Base-by-base conservation (phyloP, 2,329 filamentous ascomycete species). In the Lasiodiplodia theobromae region DNA sequence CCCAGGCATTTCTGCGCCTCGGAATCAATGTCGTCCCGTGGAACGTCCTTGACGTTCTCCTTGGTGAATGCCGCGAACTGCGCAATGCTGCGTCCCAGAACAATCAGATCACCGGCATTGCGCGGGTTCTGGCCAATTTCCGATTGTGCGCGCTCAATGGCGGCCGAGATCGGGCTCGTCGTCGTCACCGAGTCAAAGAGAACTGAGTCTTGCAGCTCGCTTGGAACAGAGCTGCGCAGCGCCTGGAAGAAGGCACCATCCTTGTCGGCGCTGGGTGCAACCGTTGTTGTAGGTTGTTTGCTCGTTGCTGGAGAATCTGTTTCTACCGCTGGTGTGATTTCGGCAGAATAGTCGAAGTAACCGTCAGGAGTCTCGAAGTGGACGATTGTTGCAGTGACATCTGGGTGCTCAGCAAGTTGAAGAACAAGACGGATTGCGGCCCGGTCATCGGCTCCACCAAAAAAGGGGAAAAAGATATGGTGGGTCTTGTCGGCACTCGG, bases 401-500 rank as follows among this genome's bases (percentile, higher is more conserved):
- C 88, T 4, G 88, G 86, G 74, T 94, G 96, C 77, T 91, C 89
- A 0, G 91, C 92, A 0, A 99, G 86, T 75, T 97, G 95, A 3
- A 98, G 84, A 3, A 95, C 91, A 28, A 98, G 87, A 1, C 90
- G 86, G 0, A 98, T 85, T 0, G 94, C 94, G 4, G 91, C 88
- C 8, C 89, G 87, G 75, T 97, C 95, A 75, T 99, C 96, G 1
- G 85, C 82, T 10, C 92, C 92, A 21, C 95, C 94, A 69, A 97
- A 90, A 80, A 93, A 98, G 0, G 94, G 91, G 66, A 97, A 84
- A 77, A 97, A 94, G 72, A 98, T 86, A 76, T 95, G 93, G 76
- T 97, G 93, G 44, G 88, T 89, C 70, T 89, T 90, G 74, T 92
- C 88, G 6, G 85, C 83, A 5, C 89, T 85, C 0, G 91, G 88